Evolutionary conservation across 768 basidiomycete genomes (phyloP).

Genomic region (Auriculariales sp.): DNA sequence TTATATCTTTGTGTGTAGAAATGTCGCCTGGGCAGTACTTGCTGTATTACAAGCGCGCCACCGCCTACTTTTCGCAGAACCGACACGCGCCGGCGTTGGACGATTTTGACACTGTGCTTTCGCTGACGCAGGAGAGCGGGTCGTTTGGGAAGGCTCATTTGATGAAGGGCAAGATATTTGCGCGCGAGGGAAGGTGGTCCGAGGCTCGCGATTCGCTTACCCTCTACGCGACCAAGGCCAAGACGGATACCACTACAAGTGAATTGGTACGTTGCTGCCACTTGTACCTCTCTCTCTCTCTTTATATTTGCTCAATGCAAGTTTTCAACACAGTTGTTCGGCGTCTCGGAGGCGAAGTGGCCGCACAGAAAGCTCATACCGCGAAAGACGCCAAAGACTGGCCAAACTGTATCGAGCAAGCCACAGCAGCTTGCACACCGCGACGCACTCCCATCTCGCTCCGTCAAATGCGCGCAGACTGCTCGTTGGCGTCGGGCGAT

Average conservation of each 20-base stretch:
- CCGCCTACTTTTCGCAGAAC: slow-evolving; percentile 69
- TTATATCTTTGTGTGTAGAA: slow-evolving; percentile 26
- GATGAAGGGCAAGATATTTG: slow-evolving; percentile 75
- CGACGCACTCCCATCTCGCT: slow-evolving; percentile 58
- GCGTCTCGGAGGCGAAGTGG: slow-evolving; percentile 42
- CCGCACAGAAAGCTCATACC: slow-evolving; percentile 48
- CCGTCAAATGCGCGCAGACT: slow-evolving; percentile 61
- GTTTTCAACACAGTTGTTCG: slow-evolving; percentile 25
- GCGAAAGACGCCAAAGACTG: slow-evolving; percentile 56
- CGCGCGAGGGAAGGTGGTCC: slow-evolving; percentile 64
- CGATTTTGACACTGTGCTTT: slow-evolving; percentile 75
- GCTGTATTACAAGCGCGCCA: slow-evolving; percentile 85
- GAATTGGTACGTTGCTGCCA: slow-evolving; percentile 8
- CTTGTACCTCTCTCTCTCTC: not conserved
- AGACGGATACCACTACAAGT: slow-evolving; percentile 24
- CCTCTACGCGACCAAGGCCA: slow-evolving; percentile 37
- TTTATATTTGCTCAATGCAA: not conserved
- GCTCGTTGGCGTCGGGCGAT: slow-evolving; percentile 65
- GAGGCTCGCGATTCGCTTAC: slow-evolving; percentile 45
- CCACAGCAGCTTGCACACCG: slow-evolving; percentile 55
- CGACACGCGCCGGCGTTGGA: slow-evolving; percentile 62
- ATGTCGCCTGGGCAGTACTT: slow-evolving; percentile 76
- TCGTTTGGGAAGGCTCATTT: slow-evolving; percentile 72
- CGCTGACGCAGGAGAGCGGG: slow-evolving; percentile 40
- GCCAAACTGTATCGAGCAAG: slow-evolving; percentile 68